A percentile compares a stretch with the other conserved stretches of the same genome.
These are phyloP conservation scores for Wickerhamomyces subpelliculosus DNA, from an alignment of 805 yeast species.

Conservation along the genomic window DNA sequence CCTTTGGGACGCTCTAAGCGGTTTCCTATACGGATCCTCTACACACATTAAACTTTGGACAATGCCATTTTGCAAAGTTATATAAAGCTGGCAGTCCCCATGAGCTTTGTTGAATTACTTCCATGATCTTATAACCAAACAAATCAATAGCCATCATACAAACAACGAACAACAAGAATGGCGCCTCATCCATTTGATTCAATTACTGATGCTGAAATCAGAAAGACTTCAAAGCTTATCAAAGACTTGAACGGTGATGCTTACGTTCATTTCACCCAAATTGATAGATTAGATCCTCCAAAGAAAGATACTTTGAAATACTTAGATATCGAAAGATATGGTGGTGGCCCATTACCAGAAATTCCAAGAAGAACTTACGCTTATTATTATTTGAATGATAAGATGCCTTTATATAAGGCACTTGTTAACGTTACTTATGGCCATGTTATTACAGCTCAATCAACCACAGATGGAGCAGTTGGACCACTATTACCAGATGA, in stretches of 20 bases:
- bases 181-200: slow-evolving; percentile 52
- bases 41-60: too few species aligned
- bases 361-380: slow-evolving; percentile 65
- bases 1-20: too few species aligned
- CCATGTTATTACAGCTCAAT: slow-evolving; percentile 50
- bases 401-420: slow-evolving; percentile 57
- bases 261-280: slow-evolving; percentile 56
- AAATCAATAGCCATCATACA: too few species aligned
- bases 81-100: too few species aligned
- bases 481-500: slow-evolving; percentile 73
- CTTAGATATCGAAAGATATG: slow-evolving; percentile 59
- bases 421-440: slow-evolving; percentile 58
- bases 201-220: slow-evolving; percentile 50
- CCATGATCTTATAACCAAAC: too few species aligned
- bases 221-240: slow-evolving; percentile 50
- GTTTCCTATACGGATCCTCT: too few species aligned
- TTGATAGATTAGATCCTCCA: slow-evolving; percentile 74
- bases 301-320: slow-evolving; percentile 62
- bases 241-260: slow-evolving; percentile 49
- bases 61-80: too few species aligned
- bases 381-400: slow-evolving; percentile 53
- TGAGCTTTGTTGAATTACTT: too few species aligned
- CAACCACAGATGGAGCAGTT: slow-evolving; percentile 45
- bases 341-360: slow-evolving; percentile 45
- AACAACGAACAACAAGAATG: slow-evolving; percentile 2